These are phyloP conservation scores for Sordariomycetes sp. DNA, from an alignment of 2,329 filamentous ascomycete genomes.

Conservation along the genomic window DNA sequence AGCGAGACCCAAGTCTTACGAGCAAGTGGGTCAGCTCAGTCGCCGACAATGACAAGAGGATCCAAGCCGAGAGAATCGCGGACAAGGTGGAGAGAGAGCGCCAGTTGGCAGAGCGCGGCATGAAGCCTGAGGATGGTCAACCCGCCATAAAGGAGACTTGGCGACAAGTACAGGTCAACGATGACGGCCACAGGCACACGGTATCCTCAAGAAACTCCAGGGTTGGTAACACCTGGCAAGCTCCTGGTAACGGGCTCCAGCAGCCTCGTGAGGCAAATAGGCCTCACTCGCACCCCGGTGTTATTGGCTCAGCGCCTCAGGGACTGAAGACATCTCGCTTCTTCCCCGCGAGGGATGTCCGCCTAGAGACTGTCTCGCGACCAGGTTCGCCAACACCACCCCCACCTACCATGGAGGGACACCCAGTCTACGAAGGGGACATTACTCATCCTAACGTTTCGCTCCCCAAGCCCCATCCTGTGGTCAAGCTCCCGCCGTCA, in stretches of 20 bases:
- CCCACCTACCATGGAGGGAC: constrained; percentile 59
- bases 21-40: constrained; percentile 34
- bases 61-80: constrained; percentile 22
- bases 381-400: constrained; percentile 58
- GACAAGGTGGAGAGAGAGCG: constrained; percentile 5
- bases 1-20: constrained; percentile 21
- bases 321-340: constrained; percentile 46
- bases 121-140: constrained; percentile 33
- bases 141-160: constrained; percentile 44
- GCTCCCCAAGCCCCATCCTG: constrained; percentile 59
- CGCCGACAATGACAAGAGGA: constrained; percentile 35
- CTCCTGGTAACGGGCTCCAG: constrained; percentile 15
- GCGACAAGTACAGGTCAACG: constrained; percentile 32
- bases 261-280: background rate
- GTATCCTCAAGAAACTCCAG: too few species aligned
- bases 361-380: constrained; percentile 29
- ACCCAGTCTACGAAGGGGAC: constrained; percentile 65
- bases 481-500: constrained; percentile 71
- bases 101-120: constrained; percentile 24
- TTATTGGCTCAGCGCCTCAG: too few species aligned
- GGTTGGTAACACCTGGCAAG: constrained; percentile 19
- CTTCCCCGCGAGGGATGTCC: constrained; percentile 47
- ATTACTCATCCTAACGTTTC: constrained; percentile 57
- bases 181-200: constrained; percentile 23
- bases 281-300: background rate